These are phyloP conservation scores for Asterochloris erici DNA, from an alignment of 139 green algal species.

Conservation along the genomic window DNA sequence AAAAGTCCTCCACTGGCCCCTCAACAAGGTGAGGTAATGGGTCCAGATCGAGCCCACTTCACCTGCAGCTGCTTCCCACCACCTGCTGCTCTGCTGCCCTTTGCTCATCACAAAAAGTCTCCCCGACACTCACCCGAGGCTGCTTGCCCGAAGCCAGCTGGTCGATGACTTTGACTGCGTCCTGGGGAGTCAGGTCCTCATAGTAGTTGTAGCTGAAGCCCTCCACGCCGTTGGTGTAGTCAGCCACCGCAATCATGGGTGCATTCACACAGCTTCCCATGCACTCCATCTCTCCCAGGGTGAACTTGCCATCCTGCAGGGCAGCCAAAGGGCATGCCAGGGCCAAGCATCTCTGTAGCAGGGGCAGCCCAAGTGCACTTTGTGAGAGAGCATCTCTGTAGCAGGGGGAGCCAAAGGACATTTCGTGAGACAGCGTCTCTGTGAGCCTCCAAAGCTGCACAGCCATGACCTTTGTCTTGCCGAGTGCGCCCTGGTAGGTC, in stretches of 20 bases:
- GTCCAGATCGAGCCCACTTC: no score
- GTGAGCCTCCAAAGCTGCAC: neutral
- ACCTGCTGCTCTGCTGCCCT: neutral
- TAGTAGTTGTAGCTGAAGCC: constrained; percentile 90
- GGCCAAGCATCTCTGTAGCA: no score
- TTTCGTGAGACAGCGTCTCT: no score
- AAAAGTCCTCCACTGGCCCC: no score
- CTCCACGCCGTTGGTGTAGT: constrained; percentile 76
- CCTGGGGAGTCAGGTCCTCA: constrained; percentile 91
- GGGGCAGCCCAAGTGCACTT: no score
- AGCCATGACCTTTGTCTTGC: neutral
- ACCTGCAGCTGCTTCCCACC: no score
- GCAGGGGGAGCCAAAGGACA: no score
- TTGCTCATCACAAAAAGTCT: neutral
- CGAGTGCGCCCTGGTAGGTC: no score
- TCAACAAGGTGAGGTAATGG: no score
- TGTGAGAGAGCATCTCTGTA: no score
- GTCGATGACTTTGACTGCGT: constrained; percentile 77
- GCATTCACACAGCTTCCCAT: constrained; percentile 99
- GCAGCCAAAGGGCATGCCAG: neutral
- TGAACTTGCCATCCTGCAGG: constrained; percentile 89
- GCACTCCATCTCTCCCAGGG: constrained; percentile 99
- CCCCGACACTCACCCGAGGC: constrained; percentile 35
- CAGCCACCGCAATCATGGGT: constrained; percentile 95
- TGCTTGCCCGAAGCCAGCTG: constrained; percentile 69